Conservation (phyloP, 2,329 filamentous ascomycete genomes). For the Penicillium sp. region DNA sequence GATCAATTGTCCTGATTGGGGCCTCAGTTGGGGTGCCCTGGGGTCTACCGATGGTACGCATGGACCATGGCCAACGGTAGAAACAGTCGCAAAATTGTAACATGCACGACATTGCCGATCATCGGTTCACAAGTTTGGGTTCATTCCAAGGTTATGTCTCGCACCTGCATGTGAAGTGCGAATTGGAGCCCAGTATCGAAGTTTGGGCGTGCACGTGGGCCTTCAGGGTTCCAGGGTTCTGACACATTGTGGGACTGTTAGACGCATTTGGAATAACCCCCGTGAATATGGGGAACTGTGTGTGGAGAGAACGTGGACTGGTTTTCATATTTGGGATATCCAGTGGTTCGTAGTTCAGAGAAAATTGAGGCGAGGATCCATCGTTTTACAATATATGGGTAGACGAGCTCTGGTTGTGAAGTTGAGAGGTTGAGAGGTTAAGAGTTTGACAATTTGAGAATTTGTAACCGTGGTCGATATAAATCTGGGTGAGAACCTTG, state of each 20-base stretch:
- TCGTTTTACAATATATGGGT: background rate
- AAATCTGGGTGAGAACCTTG: background rate
- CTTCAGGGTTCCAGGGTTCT: background rate
- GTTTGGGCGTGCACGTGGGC: background rate
- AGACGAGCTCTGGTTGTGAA: background rate
- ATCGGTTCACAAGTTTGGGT: background rate
- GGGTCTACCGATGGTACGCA: background rate
- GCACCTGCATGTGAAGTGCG: background rate
- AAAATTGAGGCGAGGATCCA: background rate
- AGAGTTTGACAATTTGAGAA: background rate
- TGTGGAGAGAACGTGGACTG: background rate
- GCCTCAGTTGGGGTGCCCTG: background rate
- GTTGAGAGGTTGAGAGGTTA: background rate
- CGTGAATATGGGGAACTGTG: background rate
- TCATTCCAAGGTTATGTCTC: background rate
- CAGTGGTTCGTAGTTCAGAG: background rate
- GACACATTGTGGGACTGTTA: background rate
- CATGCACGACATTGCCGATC: background rate
- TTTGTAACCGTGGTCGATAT: background rate
- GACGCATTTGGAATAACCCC: background rate
- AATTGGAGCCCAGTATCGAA: background rate
- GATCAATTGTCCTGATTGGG: slow-evolving; percentile 4
- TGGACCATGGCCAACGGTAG: background rate
- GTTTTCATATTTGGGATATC: background rate
- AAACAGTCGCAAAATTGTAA: background rate